phyloP scores from a whole-genome alignment of 345 rosid species.

The Raphanus sativus region DNA sequence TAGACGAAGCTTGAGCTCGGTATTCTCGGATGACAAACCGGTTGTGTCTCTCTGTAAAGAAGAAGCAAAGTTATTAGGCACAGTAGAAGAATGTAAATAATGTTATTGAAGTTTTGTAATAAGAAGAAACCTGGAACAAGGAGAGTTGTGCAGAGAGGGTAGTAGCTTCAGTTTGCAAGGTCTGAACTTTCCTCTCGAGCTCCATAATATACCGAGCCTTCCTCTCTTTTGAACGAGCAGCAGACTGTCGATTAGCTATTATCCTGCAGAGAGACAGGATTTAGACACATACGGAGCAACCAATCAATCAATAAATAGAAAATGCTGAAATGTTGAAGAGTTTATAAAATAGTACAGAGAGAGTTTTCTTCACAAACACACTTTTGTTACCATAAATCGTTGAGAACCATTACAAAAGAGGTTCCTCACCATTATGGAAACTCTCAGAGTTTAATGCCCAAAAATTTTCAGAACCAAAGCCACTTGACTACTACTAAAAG shows the following conservation, averaged over 20 bases:
- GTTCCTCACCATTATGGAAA: neutral
- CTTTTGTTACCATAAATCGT: too few relatives aligned
- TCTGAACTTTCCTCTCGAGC: slow-evolving; percentile 83
- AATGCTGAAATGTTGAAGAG: neutral
- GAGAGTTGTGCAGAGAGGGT: slow-evolving; percentile 86
- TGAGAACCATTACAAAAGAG: too few relatives aligned
- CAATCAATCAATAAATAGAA: neutral
- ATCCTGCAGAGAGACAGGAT: slow-evolving; percentile 47
- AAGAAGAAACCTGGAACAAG: slow-evolving; percentile 63
- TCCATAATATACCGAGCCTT: slow-evolving; percentile 77
- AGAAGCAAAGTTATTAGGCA: slow-evolving; percentile 11
- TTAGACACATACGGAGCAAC: neutral
- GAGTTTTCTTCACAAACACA: too few relatives aligned
- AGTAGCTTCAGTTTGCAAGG: slow-evolving; percentile 90
- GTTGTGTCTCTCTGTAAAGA: slow-evolving; percentile 77
- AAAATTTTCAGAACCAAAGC: neutral
- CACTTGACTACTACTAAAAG: neutral
- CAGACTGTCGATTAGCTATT: slow-evolving; percentile 83
- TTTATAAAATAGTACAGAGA: too few relatives aligned
- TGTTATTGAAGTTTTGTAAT: neutral
- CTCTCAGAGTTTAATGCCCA: neutral
- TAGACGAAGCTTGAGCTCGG: slow-evolving; percentile 88
- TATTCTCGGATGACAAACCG: slow-evolving; percentile 73
- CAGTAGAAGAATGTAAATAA: slow-evolving; percentile 11
- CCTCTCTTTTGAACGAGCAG: slow-evolving; percentile 91